Evolutionary conservation across 176 grass and related monocot species (phyloP).

Genomic region (Zoysia pacifica): DNA sequence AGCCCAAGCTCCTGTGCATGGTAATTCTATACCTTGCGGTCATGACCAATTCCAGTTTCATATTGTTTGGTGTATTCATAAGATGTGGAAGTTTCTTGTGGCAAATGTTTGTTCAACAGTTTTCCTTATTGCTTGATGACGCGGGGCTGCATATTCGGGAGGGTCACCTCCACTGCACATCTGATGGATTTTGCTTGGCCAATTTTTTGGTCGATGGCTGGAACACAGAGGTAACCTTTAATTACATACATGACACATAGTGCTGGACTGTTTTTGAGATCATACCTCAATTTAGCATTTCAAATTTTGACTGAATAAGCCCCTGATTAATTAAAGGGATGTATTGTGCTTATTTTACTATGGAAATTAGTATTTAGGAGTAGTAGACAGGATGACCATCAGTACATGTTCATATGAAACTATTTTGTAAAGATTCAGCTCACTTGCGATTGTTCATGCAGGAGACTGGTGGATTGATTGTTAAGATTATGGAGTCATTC

Average conservation of each 20-base stretch:
- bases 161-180: conserved; percentile 92
- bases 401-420: conserved; percentile 1
- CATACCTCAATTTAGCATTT: neutral
- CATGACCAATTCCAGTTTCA: neutral
- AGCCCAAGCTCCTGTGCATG: conserved; percentile 70
- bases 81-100: neutral
- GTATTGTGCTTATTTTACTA: too few relatives aligned
- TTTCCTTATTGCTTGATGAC: conserved; percentile 63
- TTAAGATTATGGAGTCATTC: conserved; percentile 49
- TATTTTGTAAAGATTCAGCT: neutral
- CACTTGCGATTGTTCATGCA: conserved; percentile 49
- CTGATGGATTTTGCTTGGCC: conserved; percentile 79
- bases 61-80: neutral
- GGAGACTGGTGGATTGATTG: conserved; percentile 66
- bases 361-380: too few relatives aligned
- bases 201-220: conserved; percentile 89
- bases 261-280: neutral
- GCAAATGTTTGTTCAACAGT: conserved; percentile 46
- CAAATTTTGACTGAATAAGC: neutral
- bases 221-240: conserved; percentile 54
- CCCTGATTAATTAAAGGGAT: neutral
- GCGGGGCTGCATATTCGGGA: conserved; percentile 83
- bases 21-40: conserved; percentile 28
- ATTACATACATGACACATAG: conserved; percentile 8
- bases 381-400: too few relatives aligned